Conservation (phyloP, 2,329 filamentous ascomycete species). For the Onygenales sp. region DNA sequence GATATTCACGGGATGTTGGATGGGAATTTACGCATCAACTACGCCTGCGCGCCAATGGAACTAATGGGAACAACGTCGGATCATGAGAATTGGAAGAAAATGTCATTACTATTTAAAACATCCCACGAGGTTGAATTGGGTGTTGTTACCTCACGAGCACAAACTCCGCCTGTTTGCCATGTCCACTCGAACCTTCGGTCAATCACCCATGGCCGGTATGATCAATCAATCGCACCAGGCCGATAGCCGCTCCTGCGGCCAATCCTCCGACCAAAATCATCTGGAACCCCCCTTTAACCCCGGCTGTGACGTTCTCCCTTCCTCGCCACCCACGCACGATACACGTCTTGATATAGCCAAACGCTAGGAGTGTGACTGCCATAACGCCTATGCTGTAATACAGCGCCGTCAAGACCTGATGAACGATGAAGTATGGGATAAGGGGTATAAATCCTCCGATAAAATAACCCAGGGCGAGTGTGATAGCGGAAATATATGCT, state of each 20-base stretch:
- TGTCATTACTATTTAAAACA: too few species aligned
- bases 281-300: conserved; percentile 51
- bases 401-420: conserved; percentile 40
- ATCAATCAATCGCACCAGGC: conserved; percentile 50
- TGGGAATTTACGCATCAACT: background rate
- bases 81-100: too few species aligned
- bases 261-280: conserved; percentile 56
- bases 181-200: background rate
- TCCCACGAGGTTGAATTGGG: too few species aligned
- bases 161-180: too few species aligned
- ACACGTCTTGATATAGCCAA: conserved; percentile 37
- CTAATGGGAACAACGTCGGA: background rate
- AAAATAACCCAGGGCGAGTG: conserved; percentile 60
- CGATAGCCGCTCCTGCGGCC: conserved; percentile 58
- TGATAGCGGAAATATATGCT: conserved; percentile 48
- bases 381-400: conserved; percentile 36
- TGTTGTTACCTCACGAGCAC: background rate
- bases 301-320: conserved; percentile 40
- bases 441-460: conserved; percentile 62
- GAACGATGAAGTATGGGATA: conserved; percentile 56
- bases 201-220: background rate
- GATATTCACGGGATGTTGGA: conserved; percentile 11
- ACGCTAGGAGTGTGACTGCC: conserved; percentile 30
- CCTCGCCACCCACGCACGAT: conserved; percentile 37
- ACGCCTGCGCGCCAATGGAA: background rate